Conservation (phyloP, 2,329 filamentous ascomycete genomes). For the Aspergillus alliaceus region DNA sequence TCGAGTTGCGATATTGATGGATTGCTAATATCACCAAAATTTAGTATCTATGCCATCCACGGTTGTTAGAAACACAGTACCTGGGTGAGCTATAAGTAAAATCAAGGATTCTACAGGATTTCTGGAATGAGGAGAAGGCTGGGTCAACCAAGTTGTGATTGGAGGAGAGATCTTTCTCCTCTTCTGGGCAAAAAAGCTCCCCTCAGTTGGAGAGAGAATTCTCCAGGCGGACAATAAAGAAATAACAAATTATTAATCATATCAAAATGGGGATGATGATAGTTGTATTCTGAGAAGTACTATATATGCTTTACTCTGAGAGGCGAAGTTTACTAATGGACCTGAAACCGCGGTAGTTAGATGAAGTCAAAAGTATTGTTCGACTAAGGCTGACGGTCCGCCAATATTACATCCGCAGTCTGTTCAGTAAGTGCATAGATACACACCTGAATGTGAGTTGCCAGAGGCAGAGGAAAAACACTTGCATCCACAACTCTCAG, state of each 20-base stretch:
- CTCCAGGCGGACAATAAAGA: no score
- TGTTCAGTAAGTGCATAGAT: constrained; percentile 1
- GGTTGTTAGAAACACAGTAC: not conserved
- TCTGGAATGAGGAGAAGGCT: not conserved
- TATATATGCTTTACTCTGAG: no score
- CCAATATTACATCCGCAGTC: constrained; percentile 4
- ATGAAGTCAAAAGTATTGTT: no score
- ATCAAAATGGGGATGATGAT: no score
- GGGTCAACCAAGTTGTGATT: not conserved
- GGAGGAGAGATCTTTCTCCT: not conserved
- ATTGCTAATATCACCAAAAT: not conserved
- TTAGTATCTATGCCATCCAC: not conserved
- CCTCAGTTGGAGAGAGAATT: no score
- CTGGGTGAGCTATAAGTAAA: not conserved
- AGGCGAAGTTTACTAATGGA: no score
- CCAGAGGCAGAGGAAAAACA: not conserved
- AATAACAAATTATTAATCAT: no score
- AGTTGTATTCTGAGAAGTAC: no score
- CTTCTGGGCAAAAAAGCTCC: not conserved
- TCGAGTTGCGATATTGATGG: not conserved
- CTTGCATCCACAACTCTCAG: constrained; percentile 3
- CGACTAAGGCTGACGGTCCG: no score
- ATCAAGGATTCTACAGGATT: not conserved
- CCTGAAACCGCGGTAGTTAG: no score
- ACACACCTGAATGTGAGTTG: constrained; percentile 2